A percentile compares a stretch with the other conserved stretches of the same genome.
Evolutionary conservation across 2,329 filamentous ascomycete genomes (phyloP).

Genomic region (Remersonia thermophila): DNA sequence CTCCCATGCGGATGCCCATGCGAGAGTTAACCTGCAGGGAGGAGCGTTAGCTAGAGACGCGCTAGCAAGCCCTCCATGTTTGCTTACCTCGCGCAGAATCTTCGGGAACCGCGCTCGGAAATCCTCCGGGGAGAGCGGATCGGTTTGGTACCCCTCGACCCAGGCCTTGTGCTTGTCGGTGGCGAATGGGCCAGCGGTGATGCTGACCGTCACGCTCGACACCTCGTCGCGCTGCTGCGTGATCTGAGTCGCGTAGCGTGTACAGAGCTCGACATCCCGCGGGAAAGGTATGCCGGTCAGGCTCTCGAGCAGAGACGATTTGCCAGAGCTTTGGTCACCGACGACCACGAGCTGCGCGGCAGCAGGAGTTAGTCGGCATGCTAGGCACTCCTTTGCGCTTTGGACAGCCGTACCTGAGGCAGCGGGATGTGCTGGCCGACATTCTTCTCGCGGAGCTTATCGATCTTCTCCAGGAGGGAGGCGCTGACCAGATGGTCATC

Average conservation of each 20-base stretch:
- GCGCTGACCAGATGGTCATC: conserved; percentile 9
- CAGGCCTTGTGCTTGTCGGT: conserved; percentile 12
- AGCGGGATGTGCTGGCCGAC: conserved; percentile 16
- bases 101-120: conserved; percentile 9
- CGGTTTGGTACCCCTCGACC: conserved; percentile 8
- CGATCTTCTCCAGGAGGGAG: conserved; percentile 18
- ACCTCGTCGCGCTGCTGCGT: conserved; percentile 28
- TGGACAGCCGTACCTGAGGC: conserved; percentile 10
- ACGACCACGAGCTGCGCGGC: conserved; percentile 20
- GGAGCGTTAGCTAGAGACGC: too few relatives aligned
- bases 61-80: background rate
- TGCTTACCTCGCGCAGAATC: conserved; percentile 10
- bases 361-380: background rate
- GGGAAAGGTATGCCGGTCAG: conserved; percentile 24
- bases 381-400: too few relatives aligned
- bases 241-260: conserved; percentile 28
- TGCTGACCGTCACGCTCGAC: conserved; percentile 29
- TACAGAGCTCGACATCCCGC: conserved; percentile 20
- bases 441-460: conserved; percentile 19
- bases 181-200: conserved; percentile 24
- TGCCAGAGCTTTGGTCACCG: conserved; percentile 24
- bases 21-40: conserved; percentile 9
- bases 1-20: conserved; percentile 13
- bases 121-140: conserved; percentile 5
- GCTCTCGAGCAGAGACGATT: conserved; percentile 23